Conservation (phyloP, 371 early-diverging fungal species). For the Dichotomocladium elegans region DNA sequence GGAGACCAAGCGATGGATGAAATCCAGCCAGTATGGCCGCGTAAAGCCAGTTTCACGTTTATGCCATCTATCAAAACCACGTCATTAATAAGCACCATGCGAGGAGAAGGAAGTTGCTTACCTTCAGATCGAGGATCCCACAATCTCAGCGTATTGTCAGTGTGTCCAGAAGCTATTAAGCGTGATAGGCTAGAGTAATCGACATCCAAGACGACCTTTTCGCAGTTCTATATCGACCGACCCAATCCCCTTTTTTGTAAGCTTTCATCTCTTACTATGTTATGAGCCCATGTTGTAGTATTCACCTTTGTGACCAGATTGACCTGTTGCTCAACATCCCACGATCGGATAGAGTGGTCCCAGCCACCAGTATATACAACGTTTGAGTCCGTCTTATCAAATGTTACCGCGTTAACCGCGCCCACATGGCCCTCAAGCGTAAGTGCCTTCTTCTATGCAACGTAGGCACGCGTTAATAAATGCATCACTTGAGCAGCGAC, state of each 20-base stretch:
- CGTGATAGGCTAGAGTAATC: conserved; percentile 66
- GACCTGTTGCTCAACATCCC: conserved; percentile 80
- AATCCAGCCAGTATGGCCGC: conserved; percentile 81
- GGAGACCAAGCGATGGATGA: conserved; percentile 85
- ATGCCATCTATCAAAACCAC: conserved; percentile 47
- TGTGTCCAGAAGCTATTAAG: conserved; percentile 85
- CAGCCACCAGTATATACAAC: conserved; percentile 83
- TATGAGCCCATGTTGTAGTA: too few species aligned
- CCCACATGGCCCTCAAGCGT: conserved; percentile 79
- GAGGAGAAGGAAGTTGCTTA: conserved; percentile 15
- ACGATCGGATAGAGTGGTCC: conserved; percentile 90
- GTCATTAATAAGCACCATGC: background rate
- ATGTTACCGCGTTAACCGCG: conserved; percentile 70
- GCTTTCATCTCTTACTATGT: too few species aligned
- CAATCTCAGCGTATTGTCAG: conserved; percentile 74
- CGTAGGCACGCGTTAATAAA: too few species aligned
- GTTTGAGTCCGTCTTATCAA: conserved; percentile 49
- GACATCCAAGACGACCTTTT: conserved; percentile 75
- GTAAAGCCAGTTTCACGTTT: conserved; percentile 75
- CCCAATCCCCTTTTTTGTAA: too few species aligned
- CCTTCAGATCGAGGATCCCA: conserved; percentile 88
- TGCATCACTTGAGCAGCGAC: too few species aligned
- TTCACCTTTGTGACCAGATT: conserved; percentile 73
- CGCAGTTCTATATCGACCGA: conserved; percentile 65
- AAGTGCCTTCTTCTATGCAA: conserved; percentile 35